Base-by-base conservation (phyloP, 1,284 basidiomycete species). In the Wallemia mellicola region DNA sequence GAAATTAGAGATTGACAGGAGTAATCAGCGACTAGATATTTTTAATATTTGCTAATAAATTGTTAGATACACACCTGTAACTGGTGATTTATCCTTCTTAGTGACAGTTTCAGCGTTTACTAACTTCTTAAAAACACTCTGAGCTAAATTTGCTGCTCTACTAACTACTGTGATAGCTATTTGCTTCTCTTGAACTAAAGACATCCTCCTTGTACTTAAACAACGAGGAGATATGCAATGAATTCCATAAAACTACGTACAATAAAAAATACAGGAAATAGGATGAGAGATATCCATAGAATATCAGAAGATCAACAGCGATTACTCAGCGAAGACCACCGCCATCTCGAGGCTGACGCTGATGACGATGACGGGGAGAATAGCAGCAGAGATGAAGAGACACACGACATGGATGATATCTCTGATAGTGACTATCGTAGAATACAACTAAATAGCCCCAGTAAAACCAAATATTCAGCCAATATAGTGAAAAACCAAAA, bases 401-500 rank as follows among this genome's bases (percentile, higher is more conserved):
- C 24, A 11, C 28, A 22, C 27, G 19, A 57, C 17, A 15, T 19
- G 26, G 24, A 27, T 30, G 28, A 57, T 57, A 27, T 9, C 56
- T 22, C 22, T 24, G 26, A 27, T 30, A 19, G 22, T n/a, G 38
- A 48, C 22, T 48, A 48, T n/a, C 38, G 38, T 3, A 48, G n/a
- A 22, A n/a, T 48, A 11, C 38, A 11, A 5, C 22, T 48, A 11
- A 48, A 48, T n/a, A 3, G 14, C 5, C 9, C 78, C 79, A 61
- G 77, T 2, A 63, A 66, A 22, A 66, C 70, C 1, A 63, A 64
- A 22, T 75, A 68, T 60, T 73, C 76, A 0, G 65, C 88, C 27
- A 99, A 98, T 70, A 81, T 84, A 28, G 84, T 96, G 54, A 81
- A 86, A 64, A 99, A 99, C 67, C 92, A 96, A 70, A 99, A 99